Conservation (phyloP, 257 asterid genomes). For the Plantago major region DNA sequence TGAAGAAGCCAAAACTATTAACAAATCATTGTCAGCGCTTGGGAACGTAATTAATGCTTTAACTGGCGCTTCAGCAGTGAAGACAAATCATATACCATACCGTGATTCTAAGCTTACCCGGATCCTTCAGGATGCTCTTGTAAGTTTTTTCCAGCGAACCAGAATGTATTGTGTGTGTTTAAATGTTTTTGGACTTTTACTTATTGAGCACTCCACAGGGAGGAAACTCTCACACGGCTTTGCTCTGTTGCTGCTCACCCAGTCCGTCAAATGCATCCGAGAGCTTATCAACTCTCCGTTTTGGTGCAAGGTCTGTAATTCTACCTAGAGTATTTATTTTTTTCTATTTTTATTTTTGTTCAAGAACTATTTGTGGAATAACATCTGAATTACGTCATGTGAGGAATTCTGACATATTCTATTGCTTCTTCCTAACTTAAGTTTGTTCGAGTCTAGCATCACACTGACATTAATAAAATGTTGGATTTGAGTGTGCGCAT, state of each 20-base stretch:
- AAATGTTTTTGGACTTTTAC: conserved; percentile 17
- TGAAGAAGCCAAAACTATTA: conserved; percentile 89
- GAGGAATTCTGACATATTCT: not conserved
- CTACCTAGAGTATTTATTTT: not conserved
- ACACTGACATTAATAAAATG: too few relatives aligned
- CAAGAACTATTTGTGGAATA: not conserved
- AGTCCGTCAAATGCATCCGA: conserved; percentile 73
- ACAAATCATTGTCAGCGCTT: conserved; percentile 78
- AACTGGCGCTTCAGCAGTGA: conserved; percentile 47
- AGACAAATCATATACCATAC: conserved; percentile 66
- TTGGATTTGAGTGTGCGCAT: not conserved
- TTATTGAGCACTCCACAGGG: conserved; percentile 46
- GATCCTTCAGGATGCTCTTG: conserved; percentile 75
- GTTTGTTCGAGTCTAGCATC: not conserved
- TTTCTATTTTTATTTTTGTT: conserved; percentile 4
- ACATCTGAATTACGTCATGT: too few relatives aligned
- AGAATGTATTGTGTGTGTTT: conserved; percentile 8
- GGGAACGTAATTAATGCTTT: conserved; percentile 88
- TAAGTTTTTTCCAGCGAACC: conserved; percentile 34
- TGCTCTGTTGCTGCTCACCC: conserved; percentile 93
- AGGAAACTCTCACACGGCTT: conserved; percentile 68
- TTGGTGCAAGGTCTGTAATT: conserved; percentile 69
- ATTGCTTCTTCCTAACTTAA: not conserved
- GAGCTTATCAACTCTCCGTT: conserved; percentile 79
- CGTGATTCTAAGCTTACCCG: conserved; percentile 90